Conservation (phyloP, 2,329 filamentous ascomycete species). For the Diplodia mutila region DNA sequence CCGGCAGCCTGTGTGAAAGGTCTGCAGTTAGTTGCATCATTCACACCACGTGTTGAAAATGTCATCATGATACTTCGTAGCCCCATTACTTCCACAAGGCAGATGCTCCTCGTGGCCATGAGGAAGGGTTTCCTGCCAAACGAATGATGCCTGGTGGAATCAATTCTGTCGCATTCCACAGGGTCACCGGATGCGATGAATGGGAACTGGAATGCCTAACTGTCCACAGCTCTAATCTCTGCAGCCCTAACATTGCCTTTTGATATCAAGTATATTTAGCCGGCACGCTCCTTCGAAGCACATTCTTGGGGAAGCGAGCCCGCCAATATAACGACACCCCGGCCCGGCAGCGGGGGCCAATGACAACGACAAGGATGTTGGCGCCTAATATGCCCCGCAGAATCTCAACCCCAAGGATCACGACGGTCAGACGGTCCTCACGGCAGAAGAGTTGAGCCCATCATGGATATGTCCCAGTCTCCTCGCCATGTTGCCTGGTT, state of each 20-base stretch:
- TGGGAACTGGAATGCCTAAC: too few species aligned
- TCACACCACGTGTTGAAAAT: background rate
- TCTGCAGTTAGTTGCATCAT: background rate
- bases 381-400: slow-evolving; percentile 8
- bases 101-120: background rate
- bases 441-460: background rate
- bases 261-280: background rate
- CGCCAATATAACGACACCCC: background rate
- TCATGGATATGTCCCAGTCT: background rate
- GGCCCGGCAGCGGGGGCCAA: background rate
- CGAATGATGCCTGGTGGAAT: background rate
- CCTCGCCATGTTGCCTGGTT: background rate
- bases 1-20: background rate
- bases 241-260: background rate
- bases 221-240: background rate
- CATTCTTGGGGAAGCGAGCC: background rate
- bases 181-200: too few species aligned
- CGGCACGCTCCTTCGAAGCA: background rate
- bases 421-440: background rate
- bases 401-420: background rate
- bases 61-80: background rate
- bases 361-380: background rate
- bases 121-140: background rate
- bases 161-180: background rate
- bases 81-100: background rate